Conservation (phyloP, 139 green algal genomes). For the Asterochloris erici region DNA sequence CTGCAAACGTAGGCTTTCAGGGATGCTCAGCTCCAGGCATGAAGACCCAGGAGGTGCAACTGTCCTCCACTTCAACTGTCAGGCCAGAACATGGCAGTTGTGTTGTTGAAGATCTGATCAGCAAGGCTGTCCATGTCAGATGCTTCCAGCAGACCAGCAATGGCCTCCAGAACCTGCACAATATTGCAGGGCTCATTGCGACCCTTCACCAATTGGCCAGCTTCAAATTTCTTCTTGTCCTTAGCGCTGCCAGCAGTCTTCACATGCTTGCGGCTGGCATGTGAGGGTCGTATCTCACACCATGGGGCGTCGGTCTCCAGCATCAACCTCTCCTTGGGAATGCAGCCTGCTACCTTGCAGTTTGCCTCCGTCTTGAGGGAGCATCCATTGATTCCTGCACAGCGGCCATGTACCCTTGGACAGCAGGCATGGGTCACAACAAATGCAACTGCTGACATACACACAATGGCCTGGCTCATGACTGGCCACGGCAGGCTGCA, state of each 20-base stretch:
- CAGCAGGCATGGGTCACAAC: no score
- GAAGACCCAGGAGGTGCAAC: no score
- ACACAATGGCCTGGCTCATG: background rate
- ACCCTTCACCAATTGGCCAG: conserved; percentile 67
- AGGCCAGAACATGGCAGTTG: no score
- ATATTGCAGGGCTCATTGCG: conserved; percentile 82
- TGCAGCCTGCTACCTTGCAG: conserved; percentile 49
- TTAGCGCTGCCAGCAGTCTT: conserved; percentile 36
- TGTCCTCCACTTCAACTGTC: no score
- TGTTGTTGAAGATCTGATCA: no score
- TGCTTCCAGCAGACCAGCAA: conserved; percentile 33
- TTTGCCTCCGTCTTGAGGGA: conserved; percentile 85
- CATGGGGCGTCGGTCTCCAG: conserved; percentile 89
- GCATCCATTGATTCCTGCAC: conserved; percentile 85
- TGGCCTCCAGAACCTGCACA: conserved; percentile 57
- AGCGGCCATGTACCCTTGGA: background rate
- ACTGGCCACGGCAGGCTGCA: no score
- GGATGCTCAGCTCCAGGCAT: no score
- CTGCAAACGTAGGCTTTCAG: no score
- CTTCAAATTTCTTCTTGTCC: conserved; percentile 78
- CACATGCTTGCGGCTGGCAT: conserved; percentile 45
- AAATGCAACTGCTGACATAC: background rate
- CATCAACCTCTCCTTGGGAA: conserved; percentile 75
- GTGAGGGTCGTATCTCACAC: conserved; percentile 66
- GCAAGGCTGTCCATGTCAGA: no score